Evolutionary conservation across 2,329 filamentous ascomycete genomes (phyloP).

Genomic region (Fusarium udum): DNA sequence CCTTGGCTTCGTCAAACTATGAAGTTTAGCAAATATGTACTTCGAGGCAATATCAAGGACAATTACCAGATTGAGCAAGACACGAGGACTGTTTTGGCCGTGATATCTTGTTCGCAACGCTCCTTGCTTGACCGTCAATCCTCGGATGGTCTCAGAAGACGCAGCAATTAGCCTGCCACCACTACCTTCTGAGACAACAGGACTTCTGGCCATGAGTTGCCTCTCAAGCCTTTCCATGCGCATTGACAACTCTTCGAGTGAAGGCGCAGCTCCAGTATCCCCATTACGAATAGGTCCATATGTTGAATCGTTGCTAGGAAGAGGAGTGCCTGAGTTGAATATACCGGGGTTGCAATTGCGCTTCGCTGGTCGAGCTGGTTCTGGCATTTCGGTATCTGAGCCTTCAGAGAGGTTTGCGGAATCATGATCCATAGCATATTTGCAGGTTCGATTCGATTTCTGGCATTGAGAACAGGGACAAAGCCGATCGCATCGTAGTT

Average conservation of each 20-base stretch:
- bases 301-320: conserved; percentile 38
- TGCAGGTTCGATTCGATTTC: conserved; percentile 64
- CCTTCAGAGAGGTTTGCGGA: conserved; percentile 58
- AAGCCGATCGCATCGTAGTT: conserved; percentile 65
- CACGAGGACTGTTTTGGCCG: conserved; percentile 62
- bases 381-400: conserved; percentile 54
- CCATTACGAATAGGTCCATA: conserved; percentile 46
- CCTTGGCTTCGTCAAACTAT: conserved; percentile 64
- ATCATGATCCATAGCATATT: conserved; percentile 61
- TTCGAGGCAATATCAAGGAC: not conserved
- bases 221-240: conserved; percentile 65
- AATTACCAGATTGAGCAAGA: conserved; percentile 63
- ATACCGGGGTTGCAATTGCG: conserved; percentile 47
- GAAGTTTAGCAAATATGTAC: conserved; percentile 9
- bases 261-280: conserved; percentile 45
- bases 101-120: conserved; percentile 60
- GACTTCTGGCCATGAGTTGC: conserved; percentile 55
- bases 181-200: conserved; percentile 51
- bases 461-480: conserved; percentile 67
- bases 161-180: conserved; percentile 47
- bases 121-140: conserved; percentile 59
- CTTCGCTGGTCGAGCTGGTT: conserved; percentile 50
- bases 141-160: conserved; percentile 58
- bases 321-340: conserved; percentile 34
- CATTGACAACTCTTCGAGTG: conserved; percentile 58